Evolutionary conservation across 2,329 filamentous ascomycete species (phyloP), one percentile per base, ranked within the genome.

Genomic region (Phoma sp.): DNA sequence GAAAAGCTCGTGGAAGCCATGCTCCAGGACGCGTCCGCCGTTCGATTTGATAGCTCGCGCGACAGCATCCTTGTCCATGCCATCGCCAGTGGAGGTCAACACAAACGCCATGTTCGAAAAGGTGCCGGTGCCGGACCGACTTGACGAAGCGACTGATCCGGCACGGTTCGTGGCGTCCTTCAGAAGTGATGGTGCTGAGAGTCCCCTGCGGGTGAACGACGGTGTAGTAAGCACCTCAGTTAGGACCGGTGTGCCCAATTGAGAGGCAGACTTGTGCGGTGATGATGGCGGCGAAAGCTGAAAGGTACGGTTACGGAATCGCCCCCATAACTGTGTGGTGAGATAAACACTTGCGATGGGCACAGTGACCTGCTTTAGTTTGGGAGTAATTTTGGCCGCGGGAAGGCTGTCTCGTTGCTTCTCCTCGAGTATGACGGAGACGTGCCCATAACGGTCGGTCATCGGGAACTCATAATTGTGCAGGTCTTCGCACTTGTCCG

Each of bases 61-160:
- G 2, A 95, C 72, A 40, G 78, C 68, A 60, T 84, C 66, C 72
- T 85, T 84, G 15, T 85, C 82, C 7, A 77, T 77, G 14, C 80
- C 81, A 1, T 83, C 80, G 2, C 62, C 64, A 4, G 80, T 78
- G 57, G 92, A 91, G 0, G 92, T 93, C 10, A 96, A 83, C 0
- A 92, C 92, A 74, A 98, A 97, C 0, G 86, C 86, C 92, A 97
- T 96, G 34, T 87, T 86, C 1, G 83, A 77, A 66, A 98, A 96
- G 0, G 96, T 59, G 2, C 78, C 78, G 15, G 65, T 69, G 15
- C 63, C 67, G 38, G 62, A 61, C 38, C 59, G 62, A 46, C 29
- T 39, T 9, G 64, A 63, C 2, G 71, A 72, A 7, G 67, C 62
- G 5, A 71, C 66, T 29, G 72, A 71, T 4, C 57, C 56, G 34